These are phyloP conservation scores for Lycium barbarum DNA, from an alignment of 257 asterid species.

Conservation along the genomic window DNA sequence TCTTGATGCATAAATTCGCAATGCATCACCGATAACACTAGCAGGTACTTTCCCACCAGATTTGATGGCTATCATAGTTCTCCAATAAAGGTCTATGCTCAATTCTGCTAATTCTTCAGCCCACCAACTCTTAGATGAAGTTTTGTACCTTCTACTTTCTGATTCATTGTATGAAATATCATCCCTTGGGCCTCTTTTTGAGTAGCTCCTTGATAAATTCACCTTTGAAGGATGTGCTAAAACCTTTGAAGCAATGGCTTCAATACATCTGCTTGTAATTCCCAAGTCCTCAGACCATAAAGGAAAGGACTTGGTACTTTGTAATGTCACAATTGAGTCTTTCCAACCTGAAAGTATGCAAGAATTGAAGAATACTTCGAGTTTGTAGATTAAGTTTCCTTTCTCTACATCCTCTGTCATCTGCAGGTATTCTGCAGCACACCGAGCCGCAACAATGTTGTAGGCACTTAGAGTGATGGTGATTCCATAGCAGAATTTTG, in stretches of 20 bases:
- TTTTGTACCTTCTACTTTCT: slow-evolving; percentile 52
- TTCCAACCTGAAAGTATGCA: slow-evolving; percentile 88
- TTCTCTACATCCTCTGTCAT: slow-evolving; percentile 91
- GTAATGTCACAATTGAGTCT: slow-evolving; percentile 72
- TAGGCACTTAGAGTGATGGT: slow-evolving; percentile 82
- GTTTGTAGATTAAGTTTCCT: slow-evolving; percentile 73
- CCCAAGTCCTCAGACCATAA: slow-evolving; percentile 70
- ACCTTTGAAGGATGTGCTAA: slow-evolving; percentile 65
- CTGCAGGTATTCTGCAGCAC: slow-evolving; percentile 85
- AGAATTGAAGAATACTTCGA: slow-evolving; percentile 78
- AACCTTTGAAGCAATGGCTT: slow-evolving; percentile 68
- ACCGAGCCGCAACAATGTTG: slow-evolving; percentile 72
- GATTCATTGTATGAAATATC: slow-evolving; percentile 68
- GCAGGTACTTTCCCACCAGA: slow-evolving; percentile 74
- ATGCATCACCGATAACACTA: slow-evolving; percentile 71
- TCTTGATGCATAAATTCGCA: slow-evolving; percentile 68
- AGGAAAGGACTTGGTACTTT: slow-evolving; percentile 65
- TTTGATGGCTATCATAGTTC: slow-evolving; percentile 79
- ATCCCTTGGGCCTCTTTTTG: slow-evolving; percentile 58
- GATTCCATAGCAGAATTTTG: slow-evolving; percentile 92
- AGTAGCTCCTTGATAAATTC: slow-evolving; percentile 62
- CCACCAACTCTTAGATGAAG: slow-evolving; percentile 73
- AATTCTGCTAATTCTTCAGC: slow-evolving; percentile 84
- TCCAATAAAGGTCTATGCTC: slow-evolving; percentile 88
- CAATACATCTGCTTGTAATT: slow-evolving; percentile 71